These are phyloP conservation scores for Picocystis salinarum DNA, from an alignment of 139 green algal species.

Conservation along the genomic window DNA sequence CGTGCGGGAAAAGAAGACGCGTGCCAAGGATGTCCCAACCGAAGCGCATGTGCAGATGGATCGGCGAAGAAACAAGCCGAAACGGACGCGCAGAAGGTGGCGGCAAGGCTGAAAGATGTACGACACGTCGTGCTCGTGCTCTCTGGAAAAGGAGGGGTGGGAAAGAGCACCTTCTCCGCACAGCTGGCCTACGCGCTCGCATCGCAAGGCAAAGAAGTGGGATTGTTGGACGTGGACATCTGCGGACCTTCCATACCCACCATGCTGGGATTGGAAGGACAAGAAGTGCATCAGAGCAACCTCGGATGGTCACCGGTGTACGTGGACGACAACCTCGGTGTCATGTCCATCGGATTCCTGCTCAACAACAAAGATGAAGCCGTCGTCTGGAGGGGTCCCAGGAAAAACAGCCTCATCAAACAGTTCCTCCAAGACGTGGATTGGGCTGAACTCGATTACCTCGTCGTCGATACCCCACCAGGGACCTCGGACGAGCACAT, in stretches of 20 bases:
- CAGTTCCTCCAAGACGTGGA: constrained; percentile 92
- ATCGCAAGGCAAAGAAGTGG: constrained; percentile 40
- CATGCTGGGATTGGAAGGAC: constrained; percentile 79
- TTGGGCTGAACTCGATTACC: constrained; percentile 85
- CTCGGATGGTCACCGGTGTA: constrained; percentile 37
- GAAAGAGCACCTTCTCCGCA: constrained; percentile 84
- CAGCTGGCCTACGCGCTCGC: constrained; percentile 82
- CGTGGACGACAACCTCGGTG: constrained; percentile 78
- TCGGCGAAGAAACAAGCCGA: background rate
- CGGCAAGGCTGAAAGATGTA: constrained; percentile 39
- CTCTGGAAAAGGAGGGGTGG: constrained; percentile 92
- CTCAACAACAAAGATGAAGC: constrained; percentile 83
- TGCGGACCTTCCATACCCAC: constrained; percentile 84
- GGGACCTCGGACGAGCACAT: constrained; percentile 96
- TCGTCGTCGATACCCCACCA: constrained; percentile 90
- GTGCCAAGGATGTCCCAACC: constrained; percentile 8
- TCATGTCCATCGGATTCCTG: constrained; percentile 99
- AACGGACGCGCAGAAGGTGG: background rate
- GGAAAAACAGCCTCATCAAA: constrained; percentile 90
- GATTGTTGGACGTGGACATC: constrained; percentile 94
- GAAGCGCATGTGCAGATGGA: background rate
- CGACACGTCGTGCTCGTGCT: constrained; percentile 86
- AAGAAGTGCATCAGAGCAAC: constrained; percentile 73
- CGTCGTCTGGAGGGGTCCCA: constrained; percentile 90
- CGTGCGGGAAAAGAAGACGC: constrained; percentile 3